Evolutionary conservation across 208 protist genomes (phyloP).

Genomic region (Crithidia acanthocephali): DNA sequence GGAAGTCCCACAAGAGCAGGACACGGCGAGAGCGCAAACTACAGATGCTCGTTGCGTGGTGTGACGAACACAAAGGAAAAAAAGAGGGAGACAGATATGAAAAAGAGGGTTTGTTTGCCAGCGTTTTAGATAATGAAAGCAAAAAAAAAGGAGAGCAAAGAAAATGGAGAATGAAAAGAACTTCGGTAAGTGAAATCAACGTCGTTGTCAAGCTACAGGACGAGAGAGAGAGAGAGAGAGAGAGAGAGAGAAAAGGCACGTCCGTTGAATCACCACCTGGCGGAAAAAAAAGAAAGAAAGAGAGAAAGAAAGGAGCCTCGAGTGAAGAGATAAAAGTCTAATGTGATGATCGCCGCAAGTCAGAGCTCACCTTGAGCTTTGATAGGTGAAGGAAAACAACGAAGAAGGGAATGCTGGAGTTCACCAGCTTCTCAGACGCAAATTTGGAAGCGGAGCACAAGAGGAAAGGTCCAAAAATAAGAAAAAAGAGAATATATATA

Average conservation of each 20-base stretch:
- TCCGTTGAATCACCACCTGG: not conserved
- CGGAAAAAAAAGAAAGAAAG: conserved; percentile 16
- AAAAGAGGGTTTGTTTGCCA: not conserved
- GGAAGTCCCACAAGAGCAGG: too few relatives aligned
- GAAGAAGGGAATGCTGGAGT: too few relatives aligned
- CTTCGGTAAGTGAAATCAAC: too few relatives aligned
- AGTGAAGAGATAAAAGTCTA: not conserved
- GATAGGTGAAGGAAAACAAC: too few relatives aligned
- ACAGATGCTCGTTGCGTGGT: too few relatives aligned
- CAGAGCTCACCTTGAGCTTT: too few relatives aligned
- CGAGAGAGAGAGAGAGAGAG: not conserved
- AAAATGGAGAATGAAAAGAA: not conserved
- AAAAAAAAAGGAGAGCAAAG: not conserved
- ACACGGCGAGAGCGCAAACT: too few relatives aligned
- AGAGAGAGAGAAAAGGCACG: not conserved
- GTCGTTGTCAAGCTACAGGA: too few relatives aligned
- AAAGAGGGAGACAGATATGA: not conserved
- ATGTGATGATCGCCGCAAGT: not conserved
- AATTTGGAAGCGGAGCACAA: not conserved
- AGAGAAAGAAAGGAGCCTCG: not conserved
- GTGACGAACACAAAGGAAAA: not conserved
- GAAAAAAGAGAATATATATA: not conserved
- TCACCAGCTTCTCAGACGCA: too few relatives aligned
- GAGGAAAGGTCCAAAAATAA: not conserved
- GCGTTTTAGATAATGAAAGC: not conserved